phyloP scores from a whole-genome alignment of 2,329 filamentous ascomycete species.

The Penicillium expansum region DNA sequence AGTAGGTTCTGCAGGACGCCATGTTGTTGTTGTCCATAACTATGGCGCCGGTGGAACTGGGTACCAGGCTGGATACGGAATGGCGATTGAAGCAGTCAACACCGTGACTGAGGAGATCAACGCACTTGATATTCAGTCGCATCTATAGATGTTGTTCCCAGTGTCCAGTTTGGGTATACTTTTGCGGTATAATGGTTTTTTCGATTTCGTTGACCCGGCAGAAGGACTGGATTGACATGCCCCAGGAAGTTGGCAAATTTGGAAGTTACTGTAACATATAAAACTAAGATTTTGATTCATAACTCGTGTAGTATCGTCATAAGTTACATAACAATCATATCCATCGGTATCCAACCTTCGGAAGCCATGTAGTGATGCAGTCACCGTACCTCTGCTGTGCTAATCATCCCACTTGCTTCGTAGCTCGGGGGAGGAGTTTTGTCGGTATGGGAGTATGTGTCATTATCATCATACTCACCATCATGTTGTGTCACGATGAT shows the following conservation, averaged over 20 bases:
- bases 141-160: too few species aligned
- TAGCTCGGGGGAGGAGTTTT: slow-evolving; percentile 1
- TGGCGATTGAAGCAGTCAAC: slow-evolving; percentile 17
- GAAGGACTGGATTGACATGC: neutral
- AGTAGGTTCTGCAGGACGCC: neutral
- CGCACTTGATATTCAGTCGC: neutral
- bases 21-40: slow-evolving; percentile 18
- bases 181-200: too few species aligned
- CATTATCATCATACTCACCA: neutral
- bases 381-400: neutral
- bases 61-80: slow-evolving; percentile 39
- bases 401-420: neutral
- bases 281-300: neutral
- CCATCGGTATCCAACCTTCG: neutral
- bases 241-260: neutral
- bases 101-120: neutral
- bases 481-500: slow-evolving; percentile 8
- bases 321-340: neutral
- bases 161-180: too few species aligned
- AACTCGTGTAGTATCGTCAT: neutral
- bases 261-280: neutral
- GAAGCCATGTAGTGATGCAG: neutral
- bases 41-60: slow-evolving; percentile 49
- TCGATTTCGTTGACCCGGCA: neutral
- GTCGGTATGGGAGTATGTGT: neutral